phyloP scores from a whole-genome alignment of 2,329 filamentous ascomycete genomes.

The Fusarium buxicola region DNA sequence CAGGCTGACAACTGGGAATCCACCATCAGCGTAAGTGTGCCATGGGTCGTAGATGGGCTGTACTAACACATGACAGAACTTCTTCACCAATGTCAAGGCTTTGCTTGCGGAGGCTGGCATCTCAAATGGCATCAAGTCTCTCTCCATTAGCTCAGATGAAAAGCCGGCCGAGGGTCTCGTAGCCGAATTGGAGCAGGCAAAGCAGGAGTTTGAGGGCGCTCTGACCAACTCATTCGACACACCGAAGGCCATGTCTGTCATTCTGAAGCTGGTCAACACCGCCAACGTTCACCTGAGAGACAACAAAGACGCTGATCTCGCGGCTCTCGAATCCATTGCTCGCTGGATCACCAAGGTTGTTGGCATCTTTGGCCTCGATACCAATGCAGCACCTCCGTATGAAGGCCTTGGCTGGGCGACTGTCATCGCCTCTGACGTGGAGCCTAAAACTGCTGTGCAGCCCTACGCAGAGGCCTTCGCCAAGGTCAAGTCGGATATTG shows the following conservation, averaged over 20 bases:
- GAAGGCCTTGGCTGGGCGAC: constrained; percentile 68
- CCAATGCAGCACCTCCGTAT: constrained; percentile 66
- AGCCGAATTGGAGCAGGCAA: constrained; percentile 63
- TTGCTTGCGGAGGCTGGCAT: constrained; percentile 60
- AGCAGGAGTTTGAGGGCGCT: constrained; percentile 66
- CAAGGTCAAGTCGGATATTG: constrained; percentile 60
- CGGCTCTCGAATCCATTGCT: constrained; percentile 68
- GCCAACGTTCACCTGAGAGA: constrained; percentile 73
- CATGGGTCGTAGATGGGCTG: background rate
- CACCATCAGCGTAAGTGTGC: constrained; percentile 70
- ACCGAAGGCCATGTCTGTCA: constrained; percentile 79
- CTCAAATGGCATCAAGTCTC: constrained; percentile 50
- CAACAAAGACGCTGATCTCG: constrained; percentile 59
- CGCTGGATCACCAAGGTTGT: constrained; percentile 87
- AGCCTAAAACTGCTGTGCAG: constrained; percentile 59
- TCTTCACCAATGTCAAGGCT: constrained; percentile 68
- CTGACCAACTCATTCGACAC: constrained; percentile 92
- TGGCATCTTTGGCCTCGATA: constrained; percentile 84
- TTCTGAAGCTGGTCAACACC: constrained; percentile 81
- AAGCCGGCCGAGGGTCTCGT: constrained; percentile 49
- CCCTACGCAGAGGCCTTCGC: constrained; percentile 61
- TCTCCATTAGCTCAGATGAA: constrained; percentile 52
- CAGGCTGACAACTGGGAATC: constrained; percentile 84
- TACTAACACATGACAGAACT: constrained; percentile 58
- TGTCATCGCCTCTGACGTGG: constrained; percentile 53